A percentile compares a stretch with the other conserved stretches of the same genome.
Conservation (phyloP, 768 basidiomycete species). For the Collybiopsis confluens region DNA sequence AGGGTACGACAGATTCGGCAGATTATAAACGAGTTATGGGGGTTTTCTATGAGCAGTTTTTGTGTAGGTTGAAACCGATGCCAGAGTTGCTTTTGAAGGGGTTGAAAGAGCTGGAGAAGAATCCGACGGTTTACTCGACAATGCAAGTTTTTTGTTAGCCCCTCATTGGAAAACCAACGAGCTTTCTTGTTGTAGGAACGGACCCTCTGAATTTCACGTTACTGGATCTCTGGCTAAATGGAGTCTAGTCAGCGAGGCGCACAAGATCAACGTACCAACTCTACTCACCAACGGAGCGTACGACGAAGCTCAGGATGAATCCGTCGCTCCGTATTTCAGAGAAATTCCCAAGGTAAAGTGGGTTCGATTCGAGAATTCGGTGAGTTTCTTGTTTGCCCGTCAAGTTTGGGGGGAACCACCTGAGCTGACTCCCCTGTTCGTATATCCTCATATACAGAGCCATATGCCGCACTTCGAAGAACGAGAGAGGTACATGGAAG, state of each 20-base stretch:
- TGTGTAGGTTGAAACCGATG: slow-evolving; percentile 21
- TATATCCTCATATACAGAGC: slow-evolving; percentile 8
- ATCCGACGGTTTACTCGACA: slow-evolving; percentile 31
- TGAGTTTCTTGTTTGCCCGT: background rate
- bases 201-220: slow-evolving; percentile 24
- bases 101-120: slow-evolving; percentile 21
- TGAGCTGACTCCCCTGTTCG: no score
- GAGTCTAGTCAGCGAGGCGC: slow-evolving; percentile 20
- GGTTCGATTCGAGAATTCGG: slow-evolving; percentile 25
- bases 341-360: slow-evolving; percentile 25
- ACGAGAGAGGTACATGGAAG: slow-evolving; percentile 22
- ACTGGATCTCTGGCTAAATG: slow-evolving; percentile 21
- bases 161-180: no score
- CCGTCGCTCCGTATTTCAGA: slow-evolving; percentile 26
- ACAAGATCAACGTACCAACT: slow-evolving; percentile 23
- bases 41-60: slow-evolving; percentile 22
- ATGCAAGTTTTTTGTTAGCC: slow-evolving; percentile 22
- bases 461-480: slow-evolving; percentile 30
- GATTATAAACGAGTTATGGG: slow-evolving; percentile 26
- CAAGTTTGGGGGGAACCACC: no score
- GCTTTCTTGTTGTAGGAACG: slow-evolving; percentile 17
- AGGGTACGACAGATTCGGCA: slow-evolving; percentile 21
- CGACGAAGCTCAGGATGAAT: slow-evolving; percentile 34
- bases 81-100: slow-evolving; percentile 21
- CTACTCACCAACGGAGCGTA: slow-evolving; percentile 30